These are phyloP conservation scores for Berberis vulgaris DNA, from an alignment of 164 flowering plant genomes.

Conservation along the genomic window DNA sequence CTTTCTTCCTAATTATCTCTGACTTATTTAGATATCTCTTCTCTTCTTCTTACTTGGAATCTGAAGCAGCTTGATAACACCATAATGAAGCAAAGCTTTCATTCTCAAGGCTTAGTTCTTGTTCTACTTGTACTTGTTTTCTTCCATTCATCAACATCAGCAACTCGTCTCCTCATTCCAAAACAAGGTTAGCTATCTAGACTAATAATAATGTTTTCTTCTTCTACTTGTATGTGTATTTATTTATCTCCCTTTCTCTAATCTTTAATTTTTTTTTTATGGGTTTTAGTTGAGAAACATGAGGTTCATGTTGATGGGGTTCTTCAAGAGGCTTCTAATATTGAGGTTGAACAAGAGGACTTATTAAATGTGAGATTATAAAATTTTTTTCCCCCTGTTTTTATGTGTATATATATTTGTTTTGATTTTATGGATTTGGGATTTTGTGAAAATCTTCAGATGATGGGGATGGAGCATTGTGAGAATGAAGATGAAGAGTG, in stretches of 20 bases:
- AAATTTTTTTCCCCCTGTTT: not conserved
- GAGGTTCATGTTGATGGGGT: not conserved
- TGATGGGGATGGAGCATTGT: slow-evolving; percentile 48
- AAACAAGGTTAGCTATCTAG: slow-evolving; percentile 14
- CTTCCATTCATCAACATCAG: slow-evolving; percentile 7
- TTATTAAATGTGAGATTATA: slow-evolving; percentile 4
- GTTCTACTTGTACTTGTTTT: slow-evolving; percentile 8
- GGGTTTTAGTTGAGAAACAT: not conserved
- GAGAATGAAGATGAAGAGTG: slow-evolving; percentile 45
- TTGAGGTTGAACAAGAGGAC: slow-evolving; percentile 8
- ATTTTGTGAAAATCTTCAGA: slow-evolving; percentile 9
- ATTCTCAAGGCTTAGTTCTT: slow-evolving; percentile 6
- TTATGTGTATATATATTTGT: too few relatives aligned
- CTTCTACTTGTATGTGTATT: not conserved
- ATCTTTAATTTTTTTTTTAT: not conserved
- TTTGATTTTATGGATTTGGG: not conserved
- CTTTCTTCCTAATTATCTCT: not conserved
- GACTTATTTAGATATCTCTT: too few relatives aligned
- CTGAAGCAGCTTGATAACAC: too few relatives aligned
- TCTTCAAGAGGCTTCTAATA: not conserved
- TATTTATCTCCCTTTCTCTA: too few relatives aligned
- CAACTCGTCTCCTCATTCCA: slow-evolving; percentile 9
- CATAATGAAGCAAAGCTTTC: slow-evolving; percentile 16
- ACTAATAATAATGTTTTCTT: not conserved
- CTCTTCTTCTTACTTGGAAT: too few relatives aligned